These are phyloP conservation scores for Phytophthora lateralis DNA, from an alignment of 352 stramenopile species.

Conservation along the genomic window DNA sequence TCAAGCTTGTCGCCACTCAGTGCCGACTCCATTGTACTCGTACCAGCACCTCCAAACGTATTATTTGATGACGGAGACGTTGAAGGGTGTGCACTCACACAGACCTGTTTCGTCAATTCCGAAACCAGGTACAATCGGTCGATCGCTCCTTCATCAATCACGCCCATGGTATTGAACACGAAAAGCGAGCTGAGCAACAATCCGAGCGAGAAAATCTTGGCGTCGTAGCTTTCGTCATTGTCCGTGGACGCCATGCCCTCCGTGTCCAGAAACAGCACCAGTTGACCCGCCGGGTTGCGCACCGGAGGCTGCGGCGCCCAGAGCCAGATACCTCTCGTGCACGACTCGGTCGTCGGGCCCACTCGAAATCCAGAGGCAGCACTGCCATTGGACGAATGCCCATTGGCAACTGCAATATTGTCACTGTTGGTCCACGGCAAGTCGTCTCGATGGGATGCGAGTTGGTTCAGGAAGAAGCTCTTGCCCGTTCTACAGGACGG, in stretches of 20 bases:
- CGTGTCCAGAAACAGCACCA: slow-evolving; percentile 85
- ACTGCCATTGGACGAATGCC: slow-evolving; percentile 8
- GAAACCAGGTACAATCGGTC: slow-evolving; percentile 86
- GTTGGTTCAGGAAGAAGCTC: slow-evolving; percentile 89
- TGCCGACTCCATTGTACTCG: slow-evolving; percentile 13
- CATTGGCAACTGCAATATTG: slow-evolving; percentile 16
- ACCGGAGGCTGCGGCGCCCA: slow-evolving; percentile 67
- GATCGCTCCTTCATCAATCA: slow-evolving; percentile 88
- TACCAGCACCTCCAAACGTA: slow-evolving; percentile 1
- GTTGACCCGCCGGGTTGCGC: slow-evolving; percentile 61
- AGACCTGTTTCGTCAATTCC: slow-evolving; percentile 86
- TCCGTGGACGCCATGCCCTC: slow-evolving; percentile 86
- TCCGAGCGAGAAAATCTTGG: slow-evolving; percentile 88
- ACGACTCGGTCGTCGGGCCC: slow-evolving; percentile 84
- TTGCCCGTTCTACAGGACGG: slow-evolving; percentile 69
- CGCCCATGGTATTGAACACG: slow-evolving; percentile 89
- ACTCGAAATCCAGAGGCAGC: slow-evolving; percentile 61
- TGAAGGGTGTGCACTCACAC: slow-evolving; percentile 50
- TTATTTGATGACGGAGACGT: slow-evolving; percentile 5
- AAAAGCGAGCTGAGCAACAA: slow-evolving; percentile 84
- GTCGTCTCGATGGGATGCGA: slow-evolving; percentile 41
- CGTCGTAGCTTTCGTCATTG: slow-evolving; percentile 89
- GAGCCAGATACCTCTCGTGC: slow-evolving; percentile 86
- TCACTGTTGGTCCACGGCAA: slow-evolving; percentile 23
- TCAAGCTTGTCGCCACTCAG: slow-evolving; percentile 43